Percentiles rank a stretch among this genome's conserved stretches.
These are phyloP conservation scores for Earliella scabrosa DNA, from an alignment of 1,284 basidiomycete species.

Conservation along the genomic window DNA sequence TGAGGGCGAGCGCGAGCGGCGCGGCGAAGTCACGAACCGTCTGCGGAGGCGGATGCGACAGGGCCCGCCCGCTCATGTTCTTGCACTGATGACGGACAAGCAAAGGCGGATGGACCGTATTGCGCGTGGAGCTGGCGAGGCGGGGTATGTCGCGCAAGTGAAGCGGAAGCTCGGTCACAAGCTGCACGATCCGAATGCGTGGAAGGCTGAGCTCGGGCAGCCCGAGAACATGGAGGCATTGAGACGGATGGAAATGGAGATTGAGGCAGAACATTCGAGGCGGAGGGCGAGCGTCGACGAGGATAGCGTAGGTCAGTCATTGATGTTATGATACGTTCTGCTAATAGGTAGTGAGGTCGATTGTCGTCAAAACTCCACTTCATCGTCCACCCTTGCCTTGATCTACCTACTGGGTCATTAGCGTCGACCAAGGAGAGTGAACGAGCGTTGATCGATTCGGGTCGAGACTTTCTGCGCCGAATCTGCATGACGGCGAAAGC, in stretches of 20 bases:
- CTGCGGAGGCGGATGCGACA: conserved; percentile 51
- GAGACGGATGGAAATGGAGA: conserved; percentile 38
- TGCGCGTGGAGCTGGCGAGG: conserved; percentile 55
- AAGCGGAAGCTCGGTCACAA: conserved; percentile 56
- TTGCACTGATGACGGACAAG: conserved; percentile 53
- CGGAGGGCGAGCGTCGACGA: conserved; percentile 4
- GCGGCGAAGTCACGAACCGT: conserved; percentile 57
- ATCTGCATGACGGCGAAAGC: no score
- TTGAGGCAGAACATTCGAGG: conserved; percentile 37
- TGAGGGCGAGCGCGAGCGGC: conserved; percentile 58
- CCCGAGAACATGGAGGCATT: conserved; percentile 41
- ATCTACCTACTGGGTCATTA: no score
- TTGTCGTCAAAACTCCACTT: no score
- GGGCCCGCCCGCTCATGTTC: conserved; percentile 65
- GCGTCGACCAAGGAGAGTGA: no score
- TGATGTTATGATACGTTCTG: no score
- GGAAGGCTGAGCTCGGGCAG: conserved; percentile 49
- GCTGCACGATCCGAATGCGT: conserved; percentile 46
- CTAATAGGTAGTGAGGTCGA: no score
- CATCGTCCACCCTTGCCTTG: no score
- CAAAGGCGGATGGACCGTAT: conserved; percentile 51
- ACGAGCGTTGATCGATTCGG: no score
- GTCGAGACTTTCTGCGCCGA: no score
- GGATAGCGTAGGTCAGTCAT: neutral
- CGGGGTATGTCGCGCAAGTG: conserved; percentile 62